Evolutionary conservation across 2,329 filamentous ascomycete genomes (phyloP).

Genomic region (Cladophialophora exuberans): DNA sequence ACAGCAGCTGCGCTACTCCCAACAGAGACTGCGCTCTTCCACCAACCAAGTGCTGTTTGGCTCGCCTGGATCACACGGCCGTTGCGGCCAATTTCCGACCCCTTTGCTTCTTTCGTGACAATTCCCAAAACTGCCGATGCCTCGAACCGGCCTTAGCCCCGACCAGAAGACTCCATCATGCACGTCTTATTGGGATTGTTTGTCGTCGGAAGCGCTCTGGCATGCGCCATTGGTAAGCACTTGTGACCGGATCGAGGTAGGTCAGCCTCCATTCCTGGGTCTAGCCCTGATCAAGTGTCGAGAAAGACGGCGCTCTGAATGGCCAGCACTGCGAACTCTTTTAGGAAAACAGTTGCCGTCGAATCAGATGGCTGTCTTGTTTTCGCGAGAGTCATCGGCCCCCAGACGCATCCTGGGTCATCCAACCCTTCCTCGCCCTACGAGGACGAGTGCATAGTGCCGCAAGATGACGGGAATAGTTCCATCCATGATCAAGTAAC

Average conservation of each 20-base stretch:
- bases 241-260: background rate
- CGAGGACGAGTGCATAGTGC: constrained; percentile 5
- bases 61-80: background rate
- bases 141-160: constrained; percentile 1
- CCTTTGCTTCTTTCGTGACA: constrained; percentile 3
- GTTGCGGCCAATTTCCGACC: background rate
- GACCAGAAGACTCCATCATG: background rate
- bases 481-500: background rate
- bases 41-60: constrained; percentile 4
- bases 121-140: constrained; percentile 14
- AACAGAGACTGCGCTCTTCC: background rate
- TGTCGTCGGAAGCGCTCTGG: too few species aligned
- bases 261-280: background rate
- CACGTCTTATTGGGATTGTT: background rate
- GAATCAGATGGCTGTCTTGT: background rate
- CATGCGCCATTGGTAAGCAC: constrained; percentile 11
- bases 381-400: constrained; percentile 2
- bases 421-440: constrained; percentile 10
- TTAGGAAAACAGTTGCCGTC: constrained; percentile 11
- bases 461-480: constrained; percentile 8
- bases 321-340: constrained; percentile 3
- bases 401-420: constrained; percentile 4
- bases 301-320: background rate
- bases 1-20: background rate
- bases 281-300: background rate